Conservation (phyloP, 202 grass and related monocot species). For the Schoenoplectus tabernaemontani region DNA sequence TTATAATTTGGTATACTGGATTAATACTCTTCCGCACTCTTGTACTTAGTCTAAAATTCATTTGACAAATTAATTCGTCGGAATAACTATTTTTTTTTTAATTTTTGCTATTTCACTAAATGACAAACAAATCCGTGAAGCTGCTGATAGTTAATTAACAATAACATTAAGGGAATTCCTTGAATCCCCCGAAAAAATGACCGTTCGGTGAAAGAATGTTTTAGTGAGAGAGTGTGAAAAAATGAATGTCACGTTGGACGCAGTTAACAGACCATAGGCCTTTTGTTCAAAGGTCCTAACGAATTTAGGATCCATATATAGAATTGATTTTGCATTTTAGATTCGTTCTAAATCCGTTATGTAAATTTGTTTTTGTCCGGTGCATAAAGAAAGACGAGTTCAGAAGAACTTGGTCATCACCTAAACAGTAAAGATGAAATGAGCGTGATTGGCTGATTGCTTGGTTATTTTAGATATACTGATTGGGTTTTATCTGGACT, state of each 20-base stretch:
- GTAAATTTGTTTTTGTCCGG: not conserved
- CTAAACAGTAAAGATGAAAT: not conserved
- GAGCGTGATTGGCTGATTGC: too few relatives aligned
- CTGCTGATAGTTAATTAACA: slow-evolving; percentile 12
- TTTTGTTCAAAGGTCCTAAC: not conserved
- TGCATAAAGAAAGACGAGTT: not conserved
- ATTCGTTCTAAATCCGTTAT: not conserved
- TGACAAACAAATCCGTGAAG: too few relatives aligned
- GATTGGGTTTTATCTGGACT: not conserved
- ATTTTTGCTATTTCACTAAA: too few relatives aligned
- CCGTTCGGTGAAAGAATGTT: not conserved
- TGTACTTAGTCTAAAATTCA: too few relatives aligned
- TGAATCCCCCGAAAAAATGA: not conserved
- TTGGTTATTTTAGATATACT: not conserved
- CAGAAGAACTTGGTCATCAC: not conserved
- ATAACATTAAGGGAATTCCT: not conserved
- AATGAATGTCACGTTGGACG: not conserved
- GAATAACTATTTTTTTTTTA: too few relatives aligned
- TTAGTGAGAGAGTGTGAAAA: not conserved
- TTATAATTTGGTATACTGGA: too few relatives aligned
- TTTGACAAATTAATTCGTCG: too few relatives aligned
- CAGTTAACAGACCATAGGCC: not conserved
- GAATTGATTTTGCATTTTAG: not conserved
- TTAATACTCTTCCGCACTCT: too few relatives aligned
- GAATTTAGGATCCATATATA: not conserved